These are phyloP conservation scores for Brassica carinata DNA, from an alignment of 345 rosid genomes.

Conservation along the genomic window DNA sequence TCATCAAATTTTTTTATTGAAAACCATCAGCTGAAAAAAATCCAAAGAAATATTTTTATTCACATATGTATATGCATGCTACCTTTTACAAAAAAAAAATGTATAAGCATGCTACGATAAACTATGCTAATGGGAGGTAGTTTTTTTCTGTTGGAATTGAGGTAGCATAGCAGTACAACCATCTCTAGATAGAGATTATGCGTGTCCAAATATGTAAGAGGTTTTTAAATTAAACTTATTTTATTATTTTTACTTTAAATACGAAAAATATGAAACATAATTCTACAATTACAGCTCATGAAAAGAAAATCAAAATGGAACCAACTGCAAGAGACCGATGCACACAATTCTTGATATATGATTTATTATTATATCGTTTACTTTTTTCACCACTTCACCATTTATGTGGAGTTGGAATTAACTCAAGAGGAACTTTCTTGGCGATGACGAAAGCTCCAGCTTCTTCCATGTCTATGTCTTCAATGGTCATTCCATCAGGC, in stretches of 20 bases:
- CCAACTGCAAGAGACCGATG: background rate
- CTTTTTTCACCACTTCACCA: background rate
- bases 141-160: background rate
- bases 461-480: conserved; percentile 46
- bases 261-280: background rate
- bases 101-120: background rate
- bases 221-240: background rate
- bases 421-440: conserved; percentile 34
- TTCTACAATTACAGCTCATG: background rate
- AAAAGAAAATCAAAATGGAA: conserved; percentile 9
- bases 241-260: background rate
- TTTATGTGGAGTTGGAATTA: conserved; percentile 25
- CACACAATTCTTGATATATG: background rate
- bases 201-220: background rate
- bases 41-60: background rate
- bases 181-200: background rate
- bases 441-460: conserved; percentile 27
- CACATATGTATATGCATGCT: background rate
- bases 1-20: background rate
- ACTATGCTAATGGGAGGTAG: background rate
- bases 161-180: background rate
- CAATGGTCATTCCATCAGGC: conserved; percentile 39
- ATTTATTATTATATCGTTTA: background rate
- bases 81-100: background rate
- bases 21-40: background rate